phyloP scores from a whole-genome alignment of 768 basidiomycete genomes.

The Grammothele lineata region DNA sequence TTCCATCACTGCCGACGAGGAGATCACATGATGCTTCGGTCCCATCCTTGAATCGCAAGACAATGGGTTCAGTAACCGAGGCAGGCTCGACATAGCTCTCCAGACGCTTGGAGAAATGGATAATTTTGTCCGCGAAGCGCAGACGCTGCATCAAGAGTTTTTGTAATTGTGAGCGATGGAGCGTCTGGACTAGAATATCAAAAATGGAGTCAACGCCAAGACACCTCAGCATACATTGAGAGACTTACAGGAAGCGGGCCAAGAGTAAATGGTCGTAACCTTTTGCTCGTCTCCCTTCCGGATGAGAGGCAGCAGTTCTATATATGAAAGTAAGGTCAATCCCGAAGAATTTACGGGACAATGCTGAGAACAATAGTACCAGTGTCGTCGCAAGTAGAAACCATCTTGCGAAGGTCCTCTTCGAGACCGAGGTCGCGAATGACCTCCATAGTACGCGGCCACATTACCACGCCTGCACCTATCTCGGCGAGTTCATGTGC shows the following conservation, averaged over 20 bases:
- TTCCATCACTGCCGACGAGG: slow-evolving; percentile 41
- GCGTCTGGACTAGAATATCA: no score
- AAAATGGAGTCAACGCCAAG: no score
- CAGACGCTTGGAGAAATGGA: slow-evolving; percentile 26
- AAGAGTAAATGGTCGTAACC: not conserved
- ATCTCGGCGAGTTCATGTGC: slow-evolving; percentile 36
- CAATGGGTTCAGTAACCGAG: slow-evolving; percentile 11
- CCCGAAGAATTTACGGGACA: not conserved
- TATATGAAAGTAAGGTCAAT: not conserved
- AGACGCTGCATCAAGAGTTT: slow-evolving; percentile 29
- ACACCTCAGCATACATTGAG: no score
- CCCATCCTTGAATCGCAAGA: slow-evolving; percentile 36
- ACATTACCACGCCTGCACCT: slow-evolving; percentile 45
- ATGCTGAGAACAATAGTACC: not conserved
- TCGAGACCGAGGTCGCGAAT: slow-evolving; percentile 36
- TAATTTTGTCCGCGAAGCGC: slow-evolving; percentile 11
- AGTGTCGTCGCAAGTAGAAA: slow-evolving; percentile 11
- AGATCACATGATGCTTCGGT: slow-evolving; percentile 33
- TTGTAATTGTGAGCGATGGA: slow-evolving; percentile 38
- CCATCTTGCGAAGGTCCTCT: slow-evolving; percentile 26
- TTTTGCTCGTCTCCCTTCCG: not conserved
- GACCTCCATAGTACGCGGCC: slow-evolving; percentile 41
- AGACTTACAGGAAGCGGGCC: no score
- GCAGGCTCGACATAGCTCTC: slow-evolving; percentile 5
- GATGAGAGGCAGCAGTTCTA: not conserved